Conservation (phyloP, 805 yeast species). For the Candida chauliodis region DNA sequence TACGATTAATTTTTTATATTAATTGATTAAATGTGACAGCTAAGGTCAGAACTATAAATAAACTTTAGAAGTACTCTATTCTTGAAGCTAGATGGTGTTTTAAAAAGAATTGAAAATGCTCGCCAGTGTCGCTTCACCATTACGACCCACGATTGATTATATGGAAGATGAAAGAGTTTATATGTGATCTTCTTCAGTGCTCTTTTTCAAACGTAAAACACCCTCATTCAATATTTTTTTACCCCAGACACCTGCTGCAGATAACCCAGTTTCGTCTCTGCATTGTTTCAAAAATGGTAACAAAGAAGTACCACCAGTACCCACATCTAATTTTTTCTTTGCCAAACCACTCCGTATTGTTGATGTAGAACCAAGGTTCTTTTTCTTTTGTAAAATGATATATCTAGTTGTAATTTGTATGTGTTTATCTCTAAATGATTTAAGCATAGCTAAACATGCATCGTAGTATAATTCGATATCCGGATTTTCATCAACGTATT, state of each 20-base stretch:
- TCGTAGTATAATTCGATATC: constrained; percentile 72
- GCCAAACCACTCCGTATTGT: constrained; percentile 69
- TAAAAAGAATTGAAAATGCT: too few species aligned
- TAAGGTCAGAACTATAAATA: too few species aligned
- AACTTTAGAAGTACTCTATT: too few species aligned
- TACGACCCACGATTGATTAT: too few species aligned
- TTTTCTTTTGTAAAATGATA: constrained; percentile 73
- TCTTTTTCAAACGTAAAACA: constrained; percentile 37
- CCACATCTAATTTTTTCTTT: constrained; percentile 53
- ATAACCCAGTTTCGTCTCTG: constrained; percentile 91
- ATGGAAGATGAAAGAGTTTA: too few species aligned
- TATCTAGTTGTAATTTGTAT: constrained; percentile 90
- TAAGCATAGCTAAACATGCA: constrained; percentile 84
- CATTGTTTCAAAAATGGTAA: constrained; percentile 92
- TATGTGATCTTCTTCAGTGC: constrained; percentile 1
- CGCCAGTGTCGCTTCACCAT: too few species aligned
- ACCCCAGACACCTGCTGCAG: constrained; percentile 94
- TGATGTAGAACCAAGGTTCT: constrained; percentile 51
- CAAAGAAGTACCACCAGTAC: constrained; percentile 93
- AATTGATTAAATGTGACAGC: too few species aligned
- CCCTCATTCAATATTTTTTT: constrained; percentile 62
- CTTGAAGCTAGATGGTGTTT: too few species aligned
- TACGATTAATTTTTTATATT: too few species aligned
- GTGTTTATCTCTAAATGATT: constrained; percentile 86
- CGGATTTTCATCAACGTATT: constrained; percentile 50